Conservation (phyloP, 495 filamentous ascomycete species). For the Daldinia concentrica region DNA sequence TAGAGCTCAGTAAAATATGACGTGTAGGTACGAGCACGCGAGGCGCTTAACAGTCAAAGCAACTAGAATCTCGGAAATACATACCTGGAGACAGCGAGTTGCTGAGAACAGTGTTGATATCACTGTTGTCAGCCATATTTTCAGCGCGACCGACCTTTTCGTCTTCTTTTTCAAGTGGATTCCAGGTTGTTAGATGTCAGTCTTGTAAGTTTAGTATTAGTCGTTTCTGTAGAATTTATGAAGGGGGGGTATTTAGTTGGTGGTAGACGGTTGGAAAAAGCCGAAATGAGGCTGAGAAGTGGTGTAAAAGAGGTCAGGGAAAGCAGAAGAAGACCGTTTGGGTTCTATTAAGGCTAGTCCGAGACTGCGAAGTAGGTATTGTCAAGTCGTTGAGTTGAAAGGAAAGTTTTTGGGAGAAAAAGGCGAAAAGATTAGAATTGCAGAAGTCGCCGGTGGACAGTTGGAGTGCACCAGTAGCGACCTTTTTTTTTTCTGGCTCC, state of each 20-base stretch:
- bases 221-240: slow-evolving; percentile 20
- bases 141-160: slow-evolving; percentile 25
- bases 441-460: slow-evolving; percentile 41
- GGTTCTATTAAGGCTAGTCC: slow-evolving; percentile 16
- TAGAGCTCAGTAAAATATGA: slow-evolving; percentile 21
- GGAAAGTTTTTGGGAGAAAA: slow-evolving; percentile 31
- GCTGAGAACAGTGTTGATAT: slow-evolving; percentile 77
- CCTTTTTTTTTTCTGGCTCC: slow-evolving; percentile 38
- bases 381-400: slow-evolving; percentile 35
- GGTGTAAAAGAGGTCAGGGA: slow-evolving; percentile 5
- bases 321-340: slow-evolving; percentile 11
- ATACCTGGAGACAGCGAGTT: slow-evolving; percentile 90
- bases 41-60: slow-evolving; percentile 10
- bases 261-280: slow-evolving; percentile 11
- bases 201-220: slow-evolving; percentile 12
- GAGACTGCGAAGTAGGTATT: slow-evolving; percentile 33
- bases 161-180: slow-evolving; percentile 40
- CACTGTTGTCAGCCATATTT: slow-evolving; percentile 60
- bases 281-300: slow-evolving; percentile 3
- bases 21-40: slow-evolving; percentile 38
- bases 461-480: slow-evolving; percentile 41
- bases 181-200: slow-evolving; percentile 32
- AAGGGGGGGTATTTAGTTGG: slow-evolving; percentile 42
- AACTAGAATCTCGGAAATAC: slow-evolving; percentile 28
- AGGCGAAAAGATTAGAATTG: slow-evolving; percentile 41